Evolutionary conservation across 208 protist species (phyloP).

Genomic region (Leishmania aethiopica): DNA sequence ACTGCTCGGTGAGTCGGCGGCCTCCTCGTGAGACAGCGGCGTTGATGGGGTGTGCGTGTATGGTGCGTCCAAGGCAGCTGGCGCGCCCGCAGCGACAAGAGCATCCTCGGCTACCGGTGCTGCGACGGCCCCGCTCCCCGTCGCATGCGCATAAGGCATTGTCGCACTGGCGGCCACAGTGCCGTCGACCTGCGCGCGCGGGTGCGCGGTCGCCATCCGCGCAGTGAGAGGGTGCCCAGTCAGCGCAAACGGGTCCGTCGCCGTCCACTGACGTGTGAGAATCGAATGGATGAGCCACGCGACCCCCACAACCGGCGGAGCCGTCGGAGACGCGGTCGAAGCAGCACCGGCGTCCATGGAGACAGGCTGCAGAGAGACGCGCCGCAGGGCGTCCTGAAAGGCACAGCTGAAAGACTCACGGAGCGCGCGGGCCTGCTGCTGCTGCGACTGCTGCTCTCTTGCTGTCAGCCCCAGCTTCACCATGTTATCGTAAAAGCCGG

Average conservation of each 20-base stretch:
- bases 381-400: conserved; percentile 39
- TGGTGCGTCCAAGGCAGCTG: background rate
- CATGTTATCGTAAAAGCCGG: conserved; percentile 34
- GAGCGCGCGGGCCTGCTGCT: conserved; percentile 8
- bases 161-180: background rate
- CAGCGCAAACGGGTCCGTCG: conserved; percentile 38
- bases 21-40: background rate
- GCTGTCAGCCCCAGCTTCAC: conserved; percentile 10
- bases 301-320: conserved; percentile 44
- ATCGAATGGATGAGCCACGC: conserved; percentile 73
- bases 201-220: conserved; percentile 5
- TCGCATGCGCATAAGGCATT: background rate
- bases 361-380: conserved; percentile 19
- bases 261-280: conserved; percentile 36
- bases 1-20: background rate
- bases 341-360: background rate
- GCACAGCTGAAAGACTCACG: conserved; percentile 40
- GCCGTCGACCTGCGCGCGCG: background rate
- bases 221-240: conserved; percentile 12
- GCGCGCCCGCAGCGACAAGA: background rate
- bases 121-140: background rate
- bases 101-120: background rate
- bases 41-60: background rate
- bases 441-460: conserved; percentile 14
- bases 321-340: background rate